phyloP scores from a whole-genome alignment of 257 asterid genomes.

The Fraxinus americana region DNA sequence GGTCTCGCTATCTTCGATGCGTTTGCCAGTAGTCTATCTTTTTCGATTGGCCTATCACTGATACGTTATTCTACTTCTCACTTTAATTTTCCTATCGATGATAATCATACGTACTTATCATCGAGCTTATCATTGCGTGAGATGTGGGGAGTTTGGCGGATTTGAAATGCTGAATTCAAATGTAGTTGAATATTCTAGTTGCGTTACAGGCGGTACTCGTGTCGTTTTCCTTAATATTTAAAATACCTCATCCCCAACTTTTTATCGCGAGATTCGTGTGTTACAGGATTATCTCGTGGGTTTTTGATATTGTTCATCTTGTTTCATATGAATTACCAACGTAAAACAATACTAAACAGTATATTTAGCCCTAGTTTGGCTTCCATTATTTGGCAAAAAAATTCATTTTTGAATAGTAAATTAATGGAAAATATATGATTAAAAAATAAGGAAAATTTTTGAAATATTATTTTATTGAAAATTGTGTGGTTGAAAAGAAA shows the following conservation, averaged over 20 bases:
- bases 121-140: conserved; percentile 39
- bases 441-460: too few species aligned
- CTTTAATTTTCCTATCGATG: fast-evolving
- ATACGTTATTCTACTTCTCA: fast-evolving
- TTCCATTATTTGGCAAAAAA: too few species aligned
- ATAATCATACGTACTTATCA: fast-evolving
- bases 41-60: conserved; percentile 60
- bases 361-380: too few species aligned
- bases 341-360: too few species aligned
- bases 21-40: conserved; percentile 80
- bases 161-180: conserved; percentile 67
- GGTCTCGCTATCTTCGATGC: conserved; percentile 99
- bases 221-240: conserved; percentile 33
- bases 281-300: neutral
- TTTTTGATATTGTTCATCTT: neutral
- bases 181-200: conserved; percentile 72
- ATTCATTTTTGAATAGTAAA: too few species aligned
- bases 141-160: conserved; percentile 71
- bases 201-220: conserved; percentile 50
- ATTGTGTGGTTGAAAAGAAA: too few species aligned
- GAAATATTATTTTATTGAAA: too few species aligned
- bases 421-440: too few species aligned
- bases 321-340: neutral
- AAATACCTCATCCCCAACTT: neutral
- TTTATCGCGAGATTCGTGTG: conserved; percentile 2